Conservation (phyloP, 441 rosid genomes). For the Populus tomentosa region DNA sequence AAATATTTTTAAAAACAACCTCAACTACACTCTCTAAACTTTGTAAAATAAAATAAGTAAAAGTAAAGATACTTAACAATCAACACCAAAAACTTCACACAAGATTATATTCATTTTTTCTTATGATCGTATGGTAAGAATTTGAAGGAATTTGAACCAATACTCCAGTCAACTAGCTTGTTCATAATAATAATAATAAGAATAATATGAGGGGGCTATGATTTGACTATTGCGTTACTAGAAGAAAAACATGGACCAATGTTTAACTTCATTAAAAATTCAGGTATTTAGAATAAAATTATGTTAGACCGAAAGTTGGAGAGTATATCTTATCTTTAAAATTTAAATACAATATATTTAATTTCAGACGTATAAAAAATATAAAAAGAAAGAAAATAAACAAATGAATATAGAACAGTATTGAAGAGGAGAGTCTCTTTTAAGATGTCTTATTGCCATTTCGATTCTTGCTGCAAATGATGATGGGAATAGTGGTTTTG, state of each 20-base stretch:
- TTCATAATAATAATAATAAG: too few species aligned
- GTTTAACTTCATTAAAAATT: not conserved
- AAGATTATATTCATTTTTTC: too few species aligned
- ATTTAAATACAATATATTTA: not conserved
- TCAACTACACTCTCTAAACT: too few species aligned
- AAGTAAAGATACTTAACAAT: too few species aligned
- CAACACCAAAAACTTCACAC: too few species aligned
- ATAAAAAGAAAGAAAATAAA: not conserved
- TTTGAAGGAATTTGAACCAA: too few species aligned
- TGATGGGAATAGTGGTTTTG: slow-evolving; percentile 29
- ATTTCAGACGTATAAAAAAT: not conserved
- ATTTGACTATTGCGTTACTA: not conserved
- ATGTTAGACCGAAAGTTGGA: not conserved
- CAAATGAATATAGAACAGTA: slow-evolving; percentile 19
- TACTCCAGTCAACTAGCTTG: too few species aligned
- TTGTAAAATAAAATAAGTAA: too few species aligned
- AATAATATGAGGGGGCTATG: too few species aligned
- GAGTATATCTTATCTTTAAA: not conserved
- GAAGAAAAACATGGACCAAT: not conserved
- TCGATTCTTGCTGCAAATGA: slow-evolving; percentile 42
- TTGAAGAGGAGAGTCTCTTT: slow-evolving; percentile 32
- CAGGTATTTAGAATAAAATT: not conserved
- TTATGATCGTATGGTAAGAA: too few species aligned
- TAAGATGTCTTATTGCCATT: slow-evolving; percentile 47
- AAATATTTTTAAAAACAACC: too few species aligned